Percentiles rank a stretch among this genome's conserved stretches.
Conservation (phyloP, 306 rosid species). For the Cucurbita pepo region DNA sequence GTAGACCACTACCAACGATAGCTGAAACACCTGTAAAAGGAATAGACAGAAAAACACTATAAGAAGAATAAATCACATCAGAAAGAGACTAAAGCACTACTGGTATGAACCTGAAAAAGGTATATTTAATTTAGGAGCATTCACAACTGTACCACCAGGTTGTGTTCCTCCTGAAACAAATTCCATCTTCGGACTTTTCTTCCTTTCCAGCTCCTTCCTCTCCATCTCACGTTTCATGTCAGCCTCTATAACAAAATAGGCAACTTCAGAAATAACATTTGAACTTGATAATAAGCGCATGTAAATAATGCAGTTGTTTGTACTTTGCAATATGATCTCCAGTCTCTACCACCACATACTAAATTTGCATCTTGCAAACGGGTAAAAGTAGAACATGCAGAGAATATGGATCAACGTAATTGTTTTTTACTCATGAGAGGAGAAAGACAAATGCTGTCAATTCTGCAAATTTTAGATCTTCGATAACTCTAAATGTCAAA, state of each 20-base stretch:
- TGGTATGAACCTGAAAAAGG: constrained; percentile 20
- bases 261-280: not conserved
- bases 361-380: not conserved
- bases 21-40: constrained; percentile 29
- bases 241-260: constrained; percentile 41
- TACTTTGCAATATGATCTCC: not conserved
- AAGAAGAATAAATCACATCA: constrained; percentile 1
- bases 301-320: not conserved
- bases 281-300: not conserved
- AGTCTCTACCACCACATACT: not conserved
- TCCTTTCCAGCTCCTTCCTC: constrained; percentile 68
- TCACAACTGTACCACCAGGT: constrained; percentile 26
- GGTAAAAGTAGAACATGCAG: not conserved
- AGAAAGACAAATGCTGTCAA: not conserved
- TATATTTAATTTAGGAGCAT: constrained; percentile 18
- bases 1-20: constrained; percentile 29
- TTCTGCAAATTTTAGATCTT: not conserved
- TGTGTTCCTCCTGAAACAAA: constrained; percentile 52
- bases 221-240: constrained; percentile 76
- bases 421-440: not conserved
- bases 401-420: not conserved
- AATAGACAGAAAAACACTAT: constrained; percentile 1
- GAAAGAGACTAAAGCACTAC: constrained; percentile 12
- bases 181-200: constrained; percentile 48
- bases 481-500: not conserved